Conservation (phyloP, 768 basidiomycete genomes). For the Amanita exitialis region DNA sequence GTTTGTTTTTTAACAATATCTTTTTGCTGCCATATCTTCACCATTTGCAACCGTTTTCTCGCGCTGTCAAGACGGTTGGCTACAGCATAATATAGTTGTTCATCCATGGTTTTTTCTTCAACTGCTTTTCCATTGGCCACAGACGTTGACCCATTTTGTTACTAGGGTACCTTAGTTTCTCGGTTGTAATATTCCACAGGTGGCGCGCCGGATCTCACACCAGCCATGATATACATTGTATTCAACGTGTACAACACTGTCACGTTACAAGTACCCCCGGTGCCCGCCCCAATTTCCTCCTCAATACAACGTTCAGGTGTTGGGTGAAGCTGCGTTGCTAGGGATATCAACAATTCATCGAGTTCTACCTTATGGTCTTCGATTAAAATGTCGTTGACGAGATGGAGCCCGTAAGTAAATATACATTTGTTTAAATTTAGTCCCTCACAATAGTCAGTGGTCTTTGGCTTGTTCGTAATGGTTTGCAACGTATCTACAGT, state of each 20-base stretch:
- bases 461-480: not conserved
- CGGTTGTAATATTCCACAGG: not conserved
- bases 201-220: not conserved
- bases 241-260: not conserved
- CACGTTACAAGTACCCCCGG: not conserved
- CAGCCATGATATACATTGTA: not conserved
- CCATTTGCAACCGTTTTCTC: too few species aligned
- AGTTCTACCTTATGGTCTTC: conserved; percentile 68
- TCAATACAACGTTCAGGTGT: conserved; percentile 5
- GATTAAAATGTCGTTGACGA: conserved; percentile 62
- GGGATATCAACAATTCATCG: conserved; percentile 28
- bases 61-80: too few species aligned
- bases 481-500: not conserved
- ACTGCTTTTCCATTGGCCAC: not conserved
- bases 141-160: not conserved
- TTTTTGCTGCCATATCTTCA: too few species aligned
- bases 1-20: too few species aligned
- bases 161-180: not conserved
- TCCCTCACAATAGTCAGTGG: not conserved
- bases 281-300: conserved; percentile 5
- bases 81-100: not conserved
- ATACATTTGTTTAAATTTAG: not conserved
- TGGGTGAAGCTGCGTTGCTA: not conserved
- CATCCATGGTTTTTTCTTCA: not conserved
- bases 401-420: conserved; percentile 48